These are phyloP conservation scores for Phaseolus coccineus DNA, from an alignment of 331 rosid genomes.

Conservation along the genomic window DNA sequence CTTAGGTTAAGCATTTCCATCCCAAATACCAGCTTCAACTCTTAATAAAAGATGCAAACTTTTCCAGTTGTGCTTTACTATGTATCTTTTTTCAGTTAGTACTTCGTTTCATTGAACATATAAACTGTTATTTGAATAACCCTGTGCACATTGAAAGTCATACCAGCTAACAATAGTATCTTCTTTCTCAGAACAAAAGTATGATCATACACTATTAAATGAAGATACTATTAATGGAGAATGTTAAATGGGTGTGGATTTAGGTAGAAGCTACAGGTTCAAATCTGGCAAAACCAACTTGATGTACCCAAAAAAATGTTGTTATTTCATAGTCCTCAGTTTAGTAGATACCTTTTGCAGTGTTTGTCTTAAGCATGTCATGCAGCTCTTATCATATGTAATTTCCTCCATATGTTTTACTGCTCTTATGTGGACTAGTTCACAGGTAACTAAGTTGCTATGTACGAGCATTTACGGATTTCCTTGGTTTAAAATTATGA, in stretches of 20 bases:
- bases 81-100: not conserved
- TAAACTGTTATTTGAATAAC: not conserved
- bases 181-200: too few species aligned
- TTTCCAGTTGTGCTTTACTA: not conserved
- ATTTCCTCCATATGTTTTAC: not conserved
- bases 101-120: not conserved
- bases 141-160: not conserved
- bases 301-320: not conserved
- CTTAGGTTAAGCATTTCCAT: not conserved
- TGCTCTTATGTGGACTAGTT: not conserved
- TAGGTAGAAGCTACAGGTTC: not conserved
- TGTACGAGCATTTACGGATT: not conserved
- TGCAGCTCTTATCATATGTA: not conserved
- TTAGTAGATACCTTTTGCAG: not conserved
- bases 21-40: not conserved
- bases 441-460: not conserved
- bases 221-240: not conserved
- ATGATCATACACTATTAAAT: too few species aligned
- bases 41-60: not conserved
- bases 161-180: not conserved
- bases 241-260: not conserved
- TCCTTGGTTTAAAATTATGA: not conserved
- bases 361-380: not conserved
- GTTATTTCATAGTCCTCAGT: not conserved
- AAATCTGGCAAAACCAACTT: not conserved